These are phyloP conservation scores for Cladophialophora chaetospira DNA, from an alignment of 2,329 filamentous ascomycete genomes.

Conservation along the genomic window DNA sequence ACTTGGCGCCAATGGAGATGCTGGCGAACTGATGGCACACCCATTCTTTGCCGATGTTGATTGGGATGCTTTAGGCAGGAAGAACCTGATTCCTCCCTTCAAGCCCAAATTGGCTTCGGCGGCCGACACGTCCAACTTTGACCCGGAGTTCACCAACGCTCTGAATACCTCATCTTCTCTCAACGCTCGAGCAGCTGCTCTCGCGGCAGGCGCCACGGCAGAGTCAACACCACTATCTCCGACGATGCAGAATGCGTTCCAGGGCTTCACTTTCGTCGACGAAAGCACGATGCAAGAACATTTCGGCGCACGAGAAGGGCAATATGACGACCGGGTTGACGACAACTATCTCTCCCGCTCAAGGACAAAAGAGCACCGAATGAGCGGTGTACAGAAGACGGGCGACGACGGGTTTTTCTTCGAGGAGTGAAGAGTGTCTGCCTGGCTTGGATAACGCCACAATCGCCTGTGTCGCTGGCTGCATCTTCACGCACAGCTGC, in stretches of 20 bases:
- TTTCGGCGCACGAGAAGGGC: constrained; percentile 52
- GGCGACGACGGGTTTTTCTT: constrained; percentile 34
- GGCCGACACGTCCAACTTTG: constrained; percentile 96
- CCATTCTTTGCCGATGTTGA: constrained; percentile 94
- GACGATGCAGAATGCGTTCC: constrained; percentile 96
- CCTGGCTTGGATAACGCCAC: not conserved
- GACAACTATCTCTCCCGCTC: constrained; percentile 27
- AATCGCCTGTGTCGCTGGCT: too few relatives aligned
- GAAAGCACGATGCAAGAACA: constrained; percentile 92
- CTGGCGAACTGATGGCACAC: constrained; percentile 90
- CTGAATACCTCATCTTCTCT: constrained; percentile 82
- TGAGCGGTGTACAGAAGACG: constrained; percentile 48
- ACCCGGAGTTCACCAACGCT: constrained; percentile 96
- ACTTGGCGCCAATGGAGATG: constrained; percentile 85
- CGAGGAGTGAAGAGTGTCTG: constrained; percentile 19
- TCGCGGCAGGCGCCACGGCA: constrained; percentile 77
- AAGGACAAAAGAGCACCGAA: constrained; percentile 39
- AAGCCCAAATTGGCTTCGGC: constrained; percentile 96
- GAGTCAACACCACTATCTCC: constrained; percentile 91
- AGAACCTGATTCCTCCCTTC: constrained; percentile 93
- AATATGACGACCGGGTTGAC: constrained; percentile 38
- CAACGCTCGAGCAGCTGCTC: constrained; percentile 83
- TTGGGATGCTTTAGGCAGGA: constrained; percentile 84
- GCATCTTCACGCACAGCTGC: constrained; percentile 12
- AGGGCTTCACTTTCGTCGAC: constrained; percentile 98